phyloP scores from a whole-genome alignment of 352 stramenopile species.

The Phytophthora uliginosa region DNA sequence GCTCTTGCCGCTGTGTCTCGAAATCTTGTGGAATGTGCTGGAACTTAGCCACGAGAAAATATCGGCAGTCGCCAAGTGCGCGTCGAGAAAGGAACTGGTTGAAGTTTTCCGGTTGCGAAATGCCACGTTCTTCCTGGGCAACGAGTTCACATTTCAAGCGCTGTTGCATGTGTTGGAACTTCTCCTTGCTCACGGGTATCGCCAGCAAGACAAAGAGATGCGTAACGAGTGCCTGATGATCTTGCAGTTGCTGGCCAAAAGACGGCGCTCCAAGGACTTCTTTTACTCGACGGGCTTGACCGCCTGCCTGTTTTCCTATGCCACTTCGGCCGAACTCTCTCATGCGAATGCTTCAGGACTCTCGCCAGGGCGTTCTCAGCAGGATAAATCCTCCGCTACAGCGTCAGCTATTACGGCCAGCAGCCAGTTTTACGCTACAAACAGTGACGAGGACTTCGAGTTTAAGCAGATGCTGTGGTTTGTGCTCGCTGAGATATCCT shows the following conservation, averaged over 20 bases:
- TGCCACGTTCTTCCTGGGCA: slow-evolving; percentile 69
- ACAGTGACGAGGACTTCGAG: slow-evolving; percentile 80
- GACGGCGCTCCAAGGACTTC: slow-evolving; percentile 53
- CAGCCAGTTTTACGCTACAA: slow-evolving; percentile 72
- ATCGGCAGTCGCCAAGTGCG: slow-evolving; percentile 45
- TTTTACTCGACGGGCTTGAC: slow-evolving; percentile 75
- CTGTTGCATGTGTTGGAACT: slow-evolving; percentile 71
- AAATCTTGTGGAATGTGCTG: slow-evolving; percentile 82
- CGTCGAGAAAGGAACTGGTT: slow-evolving; percentile 66
- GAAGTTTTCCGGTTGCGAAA: slow-evolving; percentile 72
- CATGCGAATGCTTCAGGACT: slow-evolving; percentile 15
- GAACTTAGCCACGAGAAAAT: slow-evolving; percentile 74
- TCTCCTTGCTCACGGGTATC: slow-evolving; percentile 66
- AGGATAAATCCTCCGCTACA: slow-evolving; percentile 25
- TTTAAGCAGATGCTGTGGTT: slow-evolving; percentile 88
- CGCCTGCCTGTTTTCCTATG: slow-evolving; percentile 70
- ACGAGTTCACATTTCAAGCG: slow-evolving; percentile 63
- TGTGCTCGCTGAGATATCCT: slow-evolving; percentile 62
- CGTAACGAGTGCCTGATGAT: slow-evolving; percentile 85
- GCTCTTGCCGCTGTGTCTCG: slow-evolving; percentile 73
- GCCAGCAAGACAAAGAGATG: slow-evolving; percentile 83
- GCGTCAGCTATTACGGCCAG: slow-evolving; percentile 60
- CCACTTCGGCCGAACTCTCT: slow-evolving; percentile 57
- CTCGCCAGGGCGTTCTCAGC: background rate
- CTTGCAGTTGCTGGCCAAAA: slow-evolving; percentile 63